phyloP scores from a whole-genome alignment of 768 basidiomycete genomes.

The Pseudohyphozyma bogoriensis region DNA sequence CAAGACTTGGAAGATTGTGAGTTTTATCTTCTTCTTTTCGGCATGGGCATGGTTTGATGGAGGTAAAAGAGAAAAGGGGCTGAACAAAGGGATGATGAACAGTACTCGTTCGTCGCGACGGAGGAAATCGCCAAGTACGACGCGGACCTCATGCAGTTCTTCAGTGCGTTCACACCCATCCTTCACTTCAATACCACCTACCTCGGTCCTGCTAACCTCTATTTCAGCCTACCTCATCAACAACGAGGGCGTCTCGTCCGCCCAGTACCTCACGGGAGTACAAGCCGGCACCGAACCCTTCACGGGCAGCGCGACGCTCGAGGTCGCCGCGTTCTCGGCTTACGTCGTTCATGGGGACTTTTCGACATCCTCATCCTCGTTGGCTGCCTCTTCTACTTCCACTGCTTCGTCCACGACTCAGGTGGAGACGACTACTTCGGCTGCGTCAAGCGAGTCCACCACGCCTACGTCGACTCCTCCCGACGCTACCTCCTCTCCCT shows the following conservation, averaged over 20 bases:
- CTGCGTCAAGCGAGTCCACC: too few species aligned
- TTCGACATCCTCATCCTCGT: too few species aligned
- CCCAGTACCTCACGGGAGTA: background rate
- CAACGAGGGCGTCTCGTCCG: background rate
- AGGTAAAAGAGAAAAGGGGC: too few species aligned
- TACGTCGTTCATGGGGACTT: background rate
- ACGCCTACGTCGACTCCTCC: too few species aligned
- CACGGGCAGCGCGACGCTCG: background rate
- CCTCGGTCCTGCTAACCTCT: too few species aligned
- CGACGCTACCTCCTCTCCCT: too few species aligned
- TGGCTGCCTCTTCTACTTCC: too few species aligned
- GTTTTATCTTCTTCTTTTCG: background rate
- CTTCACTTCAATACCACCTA: background rate
- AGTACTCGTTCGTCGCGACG: background rate
- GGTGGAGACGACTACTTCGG: too few species aligned
- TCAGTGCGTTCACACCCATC: background rate
- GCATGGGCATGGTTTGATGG: too few species aligned
- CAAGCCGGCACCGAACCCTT: background rate
- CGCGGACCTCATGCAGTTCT: background rate
- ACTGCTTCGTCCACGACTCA: too few species aligned
- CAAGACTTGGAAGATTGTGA: background rate
- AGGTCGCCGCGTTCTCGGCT: background rate
- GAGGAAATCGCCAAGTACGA: background rate
- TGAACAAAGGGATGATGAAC: too few species aligned
- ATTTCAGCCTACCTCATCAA: background rate